Conservation (phyloP, 768 basidiomycete species). For the Boletus reticulatus region DNA sequence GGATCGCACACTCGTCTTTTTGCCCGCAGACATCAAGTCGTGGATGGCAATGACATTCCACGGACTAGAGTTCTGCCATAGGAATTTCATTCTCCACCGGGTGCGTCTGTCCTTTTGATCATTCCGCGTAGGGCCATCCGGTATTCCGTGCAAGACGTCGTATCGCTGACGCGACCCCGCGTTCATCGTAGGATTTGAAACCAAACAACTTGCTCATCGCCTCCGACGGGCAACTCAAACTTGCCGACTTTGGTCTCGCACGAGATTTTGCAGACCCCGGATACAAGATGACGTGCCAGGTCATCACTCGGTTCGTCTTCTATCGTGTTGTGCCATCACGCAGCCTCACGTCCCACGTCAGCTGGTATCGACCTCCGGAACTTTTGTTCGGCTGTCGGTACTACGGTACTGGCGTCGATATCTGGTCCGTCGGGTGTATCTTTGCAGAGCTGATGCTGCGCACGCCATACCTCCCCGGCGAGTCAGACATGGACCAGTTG, state of each 20-base stretch:
- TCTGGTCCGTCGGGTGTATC: constrained; percentile 98
- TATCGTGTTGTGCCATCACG: neutral
- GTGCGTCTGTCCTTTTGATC: constrained; percentile 44
- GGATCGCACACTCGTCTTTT: constrained; percentile 87
- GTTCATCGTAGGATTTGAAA: constrained; percentile 76
- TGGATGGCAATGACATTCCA: constrained; percentile 99
- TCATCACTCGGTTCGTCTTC: constrained; percentile 82
- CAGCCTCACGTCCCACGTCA: constrained; percentile 29
- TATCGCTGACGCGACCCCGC: constrained; percentile 10
- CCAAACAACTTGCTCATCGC: constrained; percentile 98
- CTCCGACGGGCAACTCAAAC: constrained; percentile 86
- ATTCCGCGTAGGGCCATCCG: constrained; percentile 8
- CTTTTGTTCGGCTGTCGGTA: constrained; percentile 87
- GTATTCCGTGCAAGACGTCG: neutral
- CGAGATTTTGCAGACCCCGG: constrained; percentile 94
- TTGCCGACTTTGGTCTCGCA: constrained; percentile 98
- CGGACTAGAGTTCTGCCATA: constrained; percentile 97
- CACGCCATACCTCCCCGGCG: constrained; percentile 93
- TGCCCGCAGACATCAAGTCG: constrained; percentile 94
- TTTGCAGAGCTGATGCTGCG: constrained; percentile 97
- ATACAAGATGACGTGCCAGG: constrained; percentile 96
- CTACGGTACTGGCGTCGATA: constrained; percentile 90
- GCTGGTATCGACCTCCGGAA: constrained; percentile 99
- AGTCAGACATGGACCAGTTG: constrained; percentile 95
- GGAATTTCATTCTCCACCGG: constrained; percentile 91